phyloP scores from a whole-genome alignment of 176 grass and related monocot species.

The Ensete glaucum region DNA sequence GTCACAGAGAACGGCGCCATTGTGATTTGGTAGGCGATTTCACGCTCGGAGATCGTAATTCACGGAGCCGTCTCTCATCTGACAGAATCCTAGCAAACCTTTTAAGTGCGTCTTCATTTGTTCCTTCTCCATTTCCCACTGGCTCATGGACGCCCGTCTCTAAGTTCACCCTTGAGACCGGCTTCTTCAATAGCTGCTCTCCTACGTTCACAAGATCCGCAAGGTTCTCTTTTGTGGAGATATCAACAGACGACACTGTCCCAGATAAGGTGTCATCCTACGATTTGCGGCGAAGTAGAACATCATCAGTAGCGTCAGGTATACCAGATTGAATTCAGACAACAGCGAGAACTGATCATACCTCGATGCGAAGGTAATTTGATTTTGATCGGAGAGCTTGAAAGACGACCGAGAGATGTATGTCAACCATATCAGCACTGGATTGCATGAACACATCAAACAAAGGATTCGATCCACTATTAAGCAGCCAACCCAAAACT shows the following conservation, averaged over 20 bases:
- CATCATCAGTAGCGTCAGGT: neutral
- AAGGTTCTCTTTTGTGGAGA: slow-evolving; percentile 66
- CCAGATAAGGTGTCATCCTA: slow-evolving; percentile 68
- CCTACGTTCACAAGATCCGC: slow-evolving; percentile 46
- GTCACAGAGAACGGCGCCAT: neutral
- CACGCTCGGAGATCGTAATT: neutral
- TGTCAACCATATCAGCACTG: slow-evolving; percentile 84
- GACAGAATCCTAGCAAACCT: slow-evolving; percentile 20
- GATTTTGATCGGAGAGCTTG: slow-evolving; percentile 60
- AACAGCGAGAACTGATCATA: neutral
- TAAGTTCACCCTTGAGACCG: slow-evolving; percentile 57
- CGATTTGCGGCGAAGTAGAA: neutral
- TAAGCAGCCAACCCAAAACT: slow-evolving; percentile 57
- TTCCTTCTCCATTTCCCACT: slow-evolving; percentile 31
- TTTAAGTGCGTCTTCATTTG: slow-evolving; percentile 52
- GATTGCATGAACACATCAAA: slow-evolving; percentile 74
- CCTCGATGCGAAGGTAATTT: slow-evolving; percentile 87
- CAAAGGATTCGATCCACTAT: slow-evolving; percentile 62
- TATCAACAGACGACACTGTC: slow-evolving; percentile 46
- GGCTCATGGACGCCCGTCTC: slow-evolving; percentile 33
- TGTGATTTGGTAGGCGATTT: neutral
- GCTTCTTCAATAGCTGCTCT: slow-evolving; percentile 49
- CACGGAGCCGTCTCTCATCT: neutral
- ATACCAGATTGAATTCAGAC: neutral
- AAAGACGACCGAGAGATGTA: slow-evolving; percentile 65